Evolutionary conservation across 441 rosid genomes (phyloP), one percentile per base, ranked within the genome.

Genomic region (Raphanus hybrid): DNA sequence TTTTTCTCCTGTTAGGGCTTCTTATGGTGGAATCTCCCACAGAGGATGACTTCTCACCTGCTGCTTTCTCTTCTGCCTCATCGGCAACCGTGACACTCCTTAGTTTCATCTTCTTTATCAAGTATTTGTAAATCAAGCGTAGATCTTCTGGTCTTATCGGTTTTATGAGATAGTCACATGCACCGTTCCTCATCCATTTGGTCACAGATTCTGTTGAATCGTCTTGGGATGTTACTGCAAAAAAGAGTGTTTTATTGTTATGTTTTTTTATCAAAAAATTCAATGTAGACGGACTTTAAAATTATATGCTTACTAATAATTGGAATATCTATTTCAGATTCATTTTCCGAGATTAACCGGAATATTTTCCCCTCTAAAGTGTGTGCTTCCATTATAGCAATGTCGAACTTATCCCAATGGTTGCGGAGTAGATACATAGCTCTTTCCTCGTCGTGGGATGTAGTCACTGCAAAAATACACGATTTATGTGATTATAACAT

Each of bases 101-200:
- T 54, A 16, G 59, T 54, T 54, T 23, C 59, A 54, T 7, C 64
- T 20, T 71, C 63, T 32, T 72, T 1, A n/a, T 64, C 48, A 54
- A 5, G 16, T 78, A 43, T 72, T 78, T 78, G 45, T 45, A 72
- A 23, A 73, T 60, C 32, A 50, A 23, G 0, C 64, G 55, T 39
- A 78, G 60, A 35, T 71, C 81, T 8, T 59, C 64, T 1, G 3
- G 35, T 23, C 50, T 61, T 60, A 67, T 15, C 2, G 81, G 77
- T 52, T 78, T 73, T 26, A 78, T 8, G 3, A 78, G 77, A 73
- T 67, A 78, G 65, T 78, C 81, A 5, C 64, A 50, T 45, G 69
- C 77, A 72, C 70, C 73, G 26, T 37, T 62, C 18, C 6, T 67
- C 14, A 73, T 73, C 77, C 81, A 66, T 2, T 59, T 52, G 27